Evolutionary conservation across 352 stramenopile species (phyloP), one percentile per base, ranked within the genome.

Genomic region (Pseudoperonospora humuli): DNA sequence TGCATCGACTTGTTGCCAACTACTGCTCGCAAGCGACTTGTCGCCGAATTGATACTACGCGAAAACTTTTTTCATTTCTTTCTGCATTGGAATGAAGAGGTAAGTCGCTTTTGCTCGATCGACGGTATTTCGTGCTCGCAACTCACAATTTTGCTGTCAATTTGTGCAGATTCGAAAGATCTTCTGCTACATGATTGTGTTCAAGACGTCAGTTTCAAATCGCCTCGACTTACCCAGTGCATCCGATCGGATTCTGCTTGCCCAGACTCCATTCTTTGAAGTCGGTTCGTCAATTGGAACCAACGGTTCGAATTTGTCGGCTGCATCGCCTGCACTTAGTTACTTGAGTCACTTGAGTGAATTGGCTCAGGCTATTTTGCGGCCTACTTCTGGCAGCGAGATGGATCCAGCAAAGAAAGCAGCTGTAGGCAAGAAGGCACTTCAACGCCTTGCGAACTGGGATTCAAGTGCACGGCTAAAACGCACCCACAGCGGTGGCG

Each of bases 11-110:
- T 87, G 20, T 52, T 93, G 26, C 77, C 76, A 19, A 68, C 77
- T 3, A 75, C 50, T 25, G 70, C 64, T 23, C 75, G 80, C 19
- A 75, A 83, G 45, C 66, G 69, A 0, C 58, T 93, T 29, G 65
- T 93, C 11, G 69, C 69, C 1, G 78, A 90, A 32, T 58, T 90
- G 14, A 67, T 93, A 19, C 44, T 93, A 32, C 73, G 78, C 11
- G 77, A 93, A n/a, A 84, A 93, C 43, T 93, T 93, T 49, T 93
- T 90, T 37, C 65, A 68, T 20, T 74, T 93, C 37, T 90, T 90
- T 54, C 55, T 93, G 33, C 77, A 93, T 62, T 93, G 80, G 80
- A 93, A 93, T 42, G 80, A 93, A 75, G 80, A 93, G 72, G 78
- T 89, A 46, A 42, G 40, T 23, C 32, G 23, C n/a, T 15, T 43